Percentiles rank a stretch among this genome's conserved stretches.
phyloP scores from a whole-genome alignment of 192 early-diverging fungal species.

The Geranomyces variabilis region DNA sequence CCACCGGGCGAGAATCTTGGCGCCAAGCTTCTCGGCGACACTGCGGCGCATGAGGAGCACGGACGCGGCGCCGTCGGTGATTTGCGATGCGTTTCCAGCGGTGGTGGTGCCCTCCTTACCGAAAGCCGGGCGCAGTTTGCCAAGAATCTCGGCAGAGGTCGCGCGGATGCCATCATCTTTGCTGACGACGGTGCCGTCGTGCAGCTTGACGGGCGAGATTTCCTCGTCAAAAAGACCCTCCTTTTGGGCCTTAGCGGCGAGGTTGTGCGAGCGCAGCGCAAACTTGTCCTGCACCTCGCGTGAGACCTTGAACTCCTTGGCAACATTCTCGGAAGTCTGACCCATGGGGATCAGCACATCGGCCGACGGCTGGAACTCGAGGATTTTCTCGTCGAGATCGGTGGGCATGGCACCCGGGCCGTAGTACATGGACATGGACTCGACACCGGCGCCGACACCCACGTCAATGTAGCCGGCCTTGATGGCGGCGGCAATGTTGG shows the following conservation, averaged over 20 bases:
- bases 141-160: conserved; percentile 77
- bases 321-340: conserved; percentile 97
- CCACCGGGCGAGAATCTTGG: conserved; percentile 86
- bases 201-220: conserved; percentile 83
- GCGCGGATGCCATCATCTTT: conserved; percentile 92
- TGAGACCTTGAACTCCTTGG: conserved; percentile 79
- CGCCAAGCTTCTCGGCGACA: conserved; percentile 82
- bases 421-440: conserved; percentile 92
- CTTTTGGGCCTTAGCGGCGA: conserved; percentile 85
- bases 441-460: conserved; percentile 88
- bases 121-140: conserved; percentile 92
- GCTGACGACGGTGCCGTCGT: conserved; percentile 79
- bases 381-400: conserved; percentile 74
- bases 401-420: conserved; percentile 75
- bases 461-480: conserved; percentile 86
- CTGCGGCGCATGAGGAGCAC: conserved; percentile 92
- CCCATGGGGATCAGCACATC: conserved; percentile 75
- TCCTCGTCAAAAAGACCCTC: conserved; percentile 90
- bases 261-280: conserved; percentile 80
- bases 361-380: conserved; percentile 69
- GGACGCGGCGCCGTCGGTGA: conserved; percentile 92
- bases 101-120: conserved; percentile 82
- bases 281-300: conserved; percentile 92
- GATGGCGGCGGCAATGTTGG: conserved; percentile 85
- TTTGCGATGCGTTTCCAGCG: conserved; percentile 96